These are phyloP conservation scores for Trifolium dubium DNA, from an alignment of 306 rosid species.

Conservation along the genomic window DNA sequence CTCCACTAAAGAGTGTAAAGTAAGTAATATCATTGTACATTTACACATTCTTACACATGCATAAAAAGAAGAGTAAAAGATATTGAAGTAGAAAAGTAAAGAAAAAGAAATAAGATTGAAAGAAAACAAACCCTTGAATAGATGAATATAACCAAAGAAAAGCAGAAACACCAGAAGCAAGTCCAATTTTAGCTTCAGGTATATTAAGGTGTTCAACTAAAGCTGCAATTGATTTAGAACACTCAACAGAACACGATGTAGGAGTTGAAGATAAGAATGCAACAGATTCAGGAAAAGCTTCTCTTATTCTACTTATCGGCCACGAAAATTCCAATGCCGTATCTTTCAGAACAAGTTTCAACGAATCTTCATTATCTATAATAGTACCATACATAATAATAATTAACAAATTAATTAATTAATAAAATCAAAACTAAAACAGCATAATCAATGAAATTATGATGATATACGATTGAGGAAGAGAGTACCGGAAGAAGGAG, in stretches of 20 bases:
- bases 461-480: neutral
- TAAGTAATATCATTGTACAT: neutral
- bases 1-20: neutral
- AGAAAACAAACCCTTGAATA: slow-evolving; percentile 78
- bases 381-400: neutral
- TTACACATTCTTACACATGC: too few relatives aligned
- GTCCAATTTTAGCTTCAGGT: slow-evolving; percentile 68
- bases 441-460: neutral
- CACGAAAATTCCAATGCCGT: slow-evolving; percentile 77
- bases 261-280: slow-evolving; percentile 54
- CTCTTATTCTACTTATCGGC: slow-evolving; percentile 67
- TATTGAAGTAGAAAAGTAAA: neutral
- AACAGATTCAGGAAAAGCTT: slow-evolving; percentile 53
- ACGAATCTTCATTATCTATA: slow-evolving; percentile 60
- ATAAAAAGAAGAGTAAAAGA: neutral
- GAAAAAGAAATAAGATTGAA: slow-evolving; percentile 11
- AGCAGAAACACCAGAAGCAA: slow-evolving; percentile 81
- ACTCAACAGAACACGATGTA: slow-evolving; percentile 64
- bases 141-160: slow-evolving; percentile 89
- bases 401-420: neutral
- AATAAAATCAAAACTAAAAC: neutral
- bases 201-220: slow-evolving; percentile 68
- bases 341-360: slow-evolving; percentile 75
- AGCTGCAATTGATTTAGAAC: slow-evolving; percentile 59
- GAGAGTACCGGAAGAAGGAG: slow-evolving; percentile 68